Percentiles rank a stretch among this genome's conserved stretches.
These are phyloP conservation scores for Phytophthora constricta DNA, from an alignment of 352 stramenopile genomes.

Conservation along the genomic window DNA sequence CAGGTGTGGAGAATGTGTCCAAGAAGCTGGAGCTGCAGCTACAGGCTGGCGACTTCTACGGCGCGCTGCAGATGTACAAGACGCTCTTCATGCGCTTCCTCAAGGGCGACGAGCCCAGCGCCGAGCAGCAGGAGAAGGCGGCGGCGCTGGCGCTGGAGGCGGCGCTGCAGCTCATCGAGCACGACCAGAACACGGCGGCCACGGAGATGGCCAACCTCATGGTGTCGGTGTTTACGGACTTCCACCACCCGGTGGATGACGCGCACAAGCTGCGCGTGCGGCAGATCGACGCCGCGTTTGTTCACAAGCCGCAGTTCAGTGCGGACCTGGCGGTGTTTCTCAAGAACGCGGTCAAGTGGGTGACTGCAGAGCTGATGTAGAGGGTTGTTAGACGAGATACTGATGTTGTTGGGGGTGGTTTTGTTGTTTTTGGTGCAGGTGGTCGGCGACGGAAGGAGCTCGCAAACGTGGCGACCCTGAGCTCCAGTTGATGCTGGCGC, in stretches of 20 bases:
- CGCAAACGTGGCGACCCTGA: conserved; percentile 81
- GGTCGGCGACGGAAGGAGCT: conserved; percentile 70
- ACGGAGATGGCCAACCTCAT: conserved; percentile 85
- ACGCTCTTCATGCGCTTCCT: conserved; percentile 89
- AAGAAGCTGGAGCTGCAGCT: conserved; percentile 83
- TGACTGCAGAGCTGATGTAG: conserved; percentile 1
- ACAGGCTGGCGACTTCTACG: conserved; percentile 82
- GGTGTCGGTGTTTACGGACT: conserved; percentile 75
- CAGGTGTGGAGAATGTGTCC: conserved; percentile 75
- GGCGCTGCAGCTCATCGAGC: conserved; percentile 67
- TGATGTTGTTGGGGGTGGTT: not conserved
- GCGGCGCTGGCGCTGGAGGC: conserved; percentile 71
- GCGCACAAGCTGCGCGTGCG: conserved; percentile 70
- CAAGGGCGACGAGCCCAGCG: conserved; percentile 68
- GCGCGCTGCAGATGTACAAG: conserved; percentile 92
- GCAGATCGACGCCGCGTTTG: conserved; percentile 68
- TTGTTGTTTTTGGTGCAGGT: too few relatives aligned
- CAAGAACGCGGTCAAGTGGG: conserved; percentile 83
- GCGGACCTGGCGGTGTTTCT: conserved; percentile 72
- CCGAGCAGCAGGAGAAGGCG: conserved; percentile 65
- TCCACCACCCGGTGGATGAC: conserved; percentile 76
- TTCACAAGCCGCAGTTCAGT: conserved; percentile 71
- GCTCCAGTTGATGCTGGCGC: conserved; percentile 72
- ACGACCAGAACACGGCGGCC: conserved; percentile 78
- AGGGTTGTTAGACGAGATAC: not conserved